Evolutionary conservation across 2,329 filamentous ascomycete genomes (phyloP), one percentile per base, ranked within the genome.

Genomic region (Bipolaris zeicola): DNA sequence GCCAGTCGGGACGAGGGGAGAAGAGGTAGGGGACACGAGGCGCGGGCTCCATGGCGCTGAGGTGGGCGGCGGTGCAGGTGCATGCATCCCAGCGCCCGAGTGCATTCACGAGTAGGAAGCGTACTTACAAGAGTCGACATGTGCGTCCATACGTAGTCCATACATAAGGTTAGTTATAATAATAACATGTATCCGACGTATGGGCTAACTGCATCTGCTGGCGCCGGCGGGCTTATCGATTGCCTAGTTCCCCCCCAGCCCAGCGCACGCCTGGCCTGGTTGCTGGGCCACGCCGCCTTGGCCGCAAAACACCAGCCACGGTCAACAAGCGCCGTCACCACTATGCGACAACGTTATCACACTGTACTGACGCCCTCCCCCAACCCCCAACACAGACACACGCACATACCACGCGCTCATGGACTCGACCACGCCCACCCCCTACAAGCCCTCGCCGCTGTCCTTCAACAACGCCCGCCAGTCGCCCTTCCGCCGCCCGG

Each of bases 401-500:
- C 6, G 8, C 1, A 16, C 36, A 41, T 6, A 24, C 37, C 52
- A 31, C 5, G 4, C 4, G 16, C 10, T 43, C 13, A 47, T 51
- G 28, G 62, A 75, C 72, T 71, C 71, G 18, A 70, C 68, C 20
- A 74, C 73, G 10, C 73, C 70, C 13, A 70, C 72, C 13, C 70
- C 69, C 50, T 73, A 75, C 65, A 79, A 76, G 63, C 77, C 77
- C 39, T 78, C 75, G 13, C 74, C 74, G 18, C 75, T 80, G 58
- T 78, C 77, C 65, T 79, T 79, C 71, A 77, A 76, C 64, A 77
- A 74, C 65, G 71, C 74, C 14, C 77, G 78, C 60, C 72, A 76
- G 44, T 80, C 78, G 53, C 78, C 78, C 41, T 80, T 80, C 62
- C 73, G 77, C 55, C 73, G 78, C 26, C 74, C 77, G 14, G 76